Percentiles rank a stretch among this genome's conserved stretches.
Conservation (phyloP, 1,284 basidiomycete genomes). For the Malassezia brasiliensis region DNA sequence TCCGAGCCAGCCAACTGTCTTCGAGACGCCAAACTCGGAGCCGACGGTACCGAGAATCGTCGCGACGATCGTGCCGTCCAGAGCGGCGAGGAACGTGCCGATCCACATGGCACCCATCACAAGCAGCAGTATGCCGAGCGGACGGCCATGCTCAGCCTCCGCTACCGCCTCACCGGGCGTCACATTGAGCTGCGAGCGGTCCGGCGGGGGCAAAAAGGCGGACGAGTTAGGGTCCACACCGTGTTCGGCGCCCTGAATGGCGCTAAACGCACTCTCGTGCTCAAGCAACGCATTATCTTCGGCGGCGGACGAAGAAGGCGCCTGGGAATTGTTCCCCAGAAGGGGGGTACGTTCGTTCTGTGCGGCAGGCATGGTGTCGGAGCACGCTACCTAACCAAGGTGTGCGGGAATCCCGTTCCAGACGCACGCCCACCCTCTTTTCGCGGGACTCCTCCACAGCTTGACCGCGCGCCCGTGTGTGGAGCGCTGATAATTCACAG, state of each 20-base stretch:
- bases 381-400: no score
- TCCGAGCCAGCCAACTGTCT: constrained; percentile 42
- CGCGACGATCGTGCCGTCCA: constrained; percentile 45
- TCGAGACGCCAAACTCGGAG: constrained; percentile 43
- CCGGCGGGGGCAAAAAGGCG: constrained; percentile 36
- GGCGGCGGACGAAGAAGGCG: constrained; percentile 14
- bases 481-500: background rate
- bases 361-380: background rate
- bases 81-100: constrained; percentile 38
- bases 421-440: background rate
- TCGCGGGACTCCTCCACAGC: background rate
- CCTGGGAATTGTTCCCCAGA: constrained; percentile 19
- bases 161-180: constrained; percentile 14
- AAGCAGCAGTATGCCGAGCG: constrained; percentile 32
- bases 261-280: constrained; percentile 41
- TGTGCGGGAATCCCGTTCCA: no score
- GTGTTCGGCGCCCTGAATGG: constrained; percentile 36
- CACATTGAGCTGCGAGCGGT: constrained; percentile 29
- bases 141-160: constrained; percentile 23
- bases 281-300: constrained; percentile 36
- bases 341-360: constrained; percentile 28
- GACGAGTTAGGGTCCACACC: constrained; percentile 46
- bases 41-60: constrained; percentile 41
- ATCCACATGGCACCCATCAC: constrained; percentile 48
- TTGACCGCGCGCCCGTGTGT: background rate